Conservation (phyloP, 768 basidiomycete genomes). For the Lactifluus rugatus region DNA sequence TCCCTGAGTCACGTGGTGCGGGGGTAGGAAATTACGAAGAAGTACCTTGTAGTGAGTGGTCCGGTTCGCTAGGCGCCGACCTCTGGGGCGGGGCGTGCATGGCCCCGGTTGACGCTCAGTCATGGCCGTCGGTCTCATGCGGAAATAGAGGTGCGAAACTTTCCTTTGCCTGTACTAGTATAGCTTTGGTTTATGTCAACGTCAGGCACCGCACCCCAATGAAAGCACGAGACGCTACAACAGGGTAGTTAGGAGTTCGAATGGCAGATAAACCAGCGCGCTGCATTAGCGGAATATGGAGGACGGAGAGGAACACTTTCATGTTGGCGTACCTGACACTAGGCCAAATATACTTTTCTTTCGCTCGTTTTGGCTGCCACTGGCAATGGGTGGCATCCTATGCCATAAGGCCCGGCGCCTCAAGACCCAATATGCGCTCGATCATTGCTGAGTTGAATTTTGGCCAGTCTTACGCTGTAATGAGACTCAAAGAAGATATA, state of each 20-base stretch:
- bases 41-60: constrained; percentile 49
- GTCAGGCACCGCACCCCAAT: constrained; percentile 3
- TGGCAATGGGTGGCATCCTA: background rate
- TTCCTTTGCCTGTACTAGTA: background rate
- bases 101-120: constrained; percentile 27
- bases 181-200: background rate
- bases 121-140: constrained; percentile 45
- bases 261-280: background rate
- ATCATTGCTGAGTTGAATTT: constrained; percentile 18
- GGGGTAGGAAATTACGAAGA: constrained; percentile 44
- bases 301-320: background rate
- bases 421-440: constrained; percentile 4
- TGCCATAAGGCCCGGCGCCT: background rate
- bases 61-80: constrained; percentile 37
- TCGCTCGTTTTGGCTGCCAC: too few species aligned
- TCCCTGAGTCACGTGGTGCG: constrained; percentile 46
- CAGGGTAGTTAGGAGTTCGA: background rate
- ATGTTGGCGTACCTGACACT: background rate
- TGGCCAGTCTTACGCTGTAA: constrained; percentile 14
- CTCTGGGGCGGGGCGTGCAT: constrained; percentile 45
- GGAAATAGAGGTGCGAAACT: constrained; percentile 40
- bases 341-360: background rate
- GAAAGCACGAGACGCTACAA: background rate
- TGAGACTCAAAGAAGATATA: background rate
- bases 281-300: background rate